phyloP scores from a whole-genome alignment of 225 moss, liverwort and hornwort species.

The Bryoerythrophyllum caledonicum region DNA sequence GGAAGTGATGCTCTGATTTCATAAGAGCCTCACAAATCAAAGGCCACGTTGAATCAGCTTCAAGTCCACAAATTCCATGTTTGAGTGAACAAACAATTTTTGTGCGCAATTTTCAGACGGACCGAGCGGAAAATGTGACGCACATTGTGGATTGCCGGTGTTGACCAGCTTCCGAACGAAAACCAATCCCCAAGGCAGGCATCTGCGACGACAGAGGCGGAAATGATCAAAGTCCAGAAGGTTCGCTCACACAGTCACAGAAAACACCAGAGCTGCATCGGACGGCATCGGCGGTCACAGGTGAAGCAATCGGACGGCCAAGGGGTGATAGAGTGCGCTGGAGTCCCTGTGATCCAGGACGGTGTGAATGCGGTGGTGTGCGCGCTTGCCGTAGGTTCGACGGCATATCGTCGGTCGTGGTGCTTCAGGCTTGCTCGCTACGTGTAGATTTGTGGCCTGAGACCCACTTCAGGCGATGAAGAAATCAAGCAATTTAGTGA shows the following conservation, averaged over 20 bases:
- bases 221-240: not conserved
- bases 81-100: not conserved
- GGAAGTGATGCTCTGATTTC: too few relatives aligned
- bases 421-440: not conserved
- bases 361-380: not conserved
- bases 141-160: not conserved
- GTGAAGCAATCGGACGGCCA: not conserved
- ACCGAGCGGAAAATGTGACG: too few relatives aligned
- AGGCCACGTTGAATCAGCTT: not conserved
- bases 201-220: not conserved
- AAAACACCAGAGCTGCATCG: not conserved
- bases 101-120: not conserved
- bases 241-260: not conserved
- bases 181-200: not conserved
- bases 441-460: too few relatives aligned
- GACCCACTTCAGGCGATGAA: too few relatives aligned
- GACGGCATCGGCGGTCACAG: not conserved
- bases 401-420: not conserved
- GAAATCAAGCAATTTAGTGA: too few relatives aligned
- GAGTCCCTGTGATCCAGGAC: not conserved
- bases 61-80: not conserved
- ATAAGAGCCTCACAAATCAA: too few relatives aligned
- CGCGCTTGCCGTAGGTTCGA: not conserved
- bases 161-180: not conserved
- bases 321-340: not conserved